Conservation (phyloP, 2,329 filamentous ascomycete genomes). For the Daldinia eschscholtzii region DNA sequence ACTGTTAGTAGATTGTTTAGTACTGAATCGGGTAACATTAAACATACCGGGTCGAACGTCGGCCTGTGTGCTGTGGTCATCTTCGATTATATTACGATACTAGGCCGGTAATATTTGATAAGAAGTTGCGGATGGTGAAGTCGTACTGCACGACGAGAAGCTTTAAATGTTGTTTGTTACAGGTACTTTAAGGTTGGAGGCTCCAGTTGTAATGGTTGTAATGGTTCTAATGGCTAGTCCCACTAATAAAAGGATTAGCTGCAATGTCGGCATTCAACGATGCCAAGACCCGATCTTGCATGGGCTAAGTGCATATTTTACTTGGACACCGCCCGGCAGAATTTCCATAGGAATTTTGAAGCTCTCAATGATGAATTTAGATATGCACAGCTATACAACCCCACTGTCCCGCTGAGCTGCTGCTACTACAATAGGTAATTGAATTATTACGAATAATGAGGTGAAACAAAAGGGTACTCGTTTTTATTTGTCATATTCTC, state of each 20-base stretch:
- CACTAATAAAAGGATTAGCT: conserved; percentile 12
- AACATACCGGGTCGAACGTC: conserved; percentile 90
- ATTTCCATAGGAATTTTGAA: conserved; percentile 51
- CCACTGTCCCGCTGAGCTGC: conserved; percentile 41
- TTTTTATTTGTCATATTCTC: conserved; percentile 30
- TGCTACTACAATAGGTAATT: conserved; percentile 11
- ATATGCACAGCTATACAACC: conserved; percentile 38
- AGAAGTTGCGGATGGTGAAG: conserved; percentile 24
- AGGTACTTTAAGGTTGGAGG: conserved; percentile 11
- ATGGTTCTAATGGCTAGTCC: conserved; percentile 3
- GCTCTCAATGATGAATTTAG: conserved; percentile 40
- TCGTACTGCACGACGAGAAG: neutral
- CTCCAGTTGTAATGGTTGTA: neutral
- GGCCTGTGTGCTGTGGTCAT: conserved; percentile 84
- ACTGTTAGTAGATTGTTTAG: conserved; percentile 45
- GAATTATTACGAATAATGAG: conserved; percentile 36
- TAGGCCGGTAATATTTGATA: conserved; percentile 11
- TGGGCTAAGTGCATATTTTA: conserved; percentile 40
- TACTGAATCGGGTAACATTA: neutral
- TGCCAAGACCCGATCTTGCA: conserved; percentile 39
- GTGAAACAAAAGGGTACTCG: conserved; percentile 28
- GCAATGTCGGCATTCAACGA: conserved; percentile 30
- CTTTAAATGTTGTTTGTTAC: conserved; percentile 26
- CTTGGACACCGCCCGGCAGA: conserved; percentile 63
- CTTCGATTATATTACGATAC: conserved; percentile 38